Evolutionary conservation across 1,139 yeast species (phyloP).

Genomic region (Lodderomyces metapsilosis): DNA sequence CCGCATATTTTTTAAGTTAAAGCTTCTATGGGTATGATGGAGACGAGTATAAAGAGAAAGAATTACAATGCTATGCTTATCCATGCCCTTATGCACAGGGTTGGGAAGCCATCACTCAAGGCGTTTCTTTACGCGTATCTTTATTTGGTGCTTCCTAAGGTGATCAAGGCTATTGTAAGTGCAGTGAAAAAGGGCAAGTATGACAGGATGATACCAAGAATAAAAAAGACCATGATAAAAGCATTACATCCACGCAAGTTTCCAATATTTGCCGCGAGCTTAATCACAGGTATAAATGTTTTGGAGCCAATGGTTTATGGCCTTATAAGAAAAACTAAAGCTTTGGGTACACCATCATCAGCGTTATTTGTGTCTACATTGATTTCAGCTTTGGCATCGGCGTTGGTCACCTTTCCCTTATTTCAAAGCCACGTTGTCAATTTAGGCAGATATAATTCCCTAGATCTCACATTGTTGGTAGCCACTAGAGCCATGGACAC

Average conservation of each 20-base stretch:
- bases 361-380: constrained; percentile 31
- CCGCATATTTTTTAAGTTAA: no score
- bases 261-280: constrained; percentile 30
- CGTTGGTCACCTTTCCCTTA: constrained; percentile 26
- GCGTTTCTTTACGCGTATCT: constrained; percentile 37
- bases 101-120: constrained; percentile 26
- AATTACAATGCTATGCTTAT: neutral
- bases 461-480: constrained; percentile 35
- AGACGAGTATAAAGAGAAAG: neutral
- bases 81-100: constrained; percentile 6
- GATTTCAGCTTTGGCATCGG: constrained; percentile 28
- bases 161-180: constrained; percentile 19
- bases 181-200: constrained; percentile 21
- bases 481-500: constrained; percentile 39
- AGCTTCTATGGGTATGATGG: neutral
- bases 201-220: constrained; percentile 16
- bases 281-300: constrained; percentile 31
- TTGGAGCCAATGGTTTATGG: constrained; percentile 31
- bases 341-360: constrained; percentile 16
- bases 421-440: constrained; percentile 32
- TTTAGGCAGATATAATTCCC: constrained; percentile 29
- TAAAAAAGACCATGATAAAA: constrained; percentile 16
- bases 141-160: constrained; percentile 32
- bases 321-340: constrained; percentile 14
- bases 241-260: constrained; percentile 32